phyloP scores from a whole-genome alignment of 176 grass and related monocot species.

The Rhynchospora tenuis region DNA sequence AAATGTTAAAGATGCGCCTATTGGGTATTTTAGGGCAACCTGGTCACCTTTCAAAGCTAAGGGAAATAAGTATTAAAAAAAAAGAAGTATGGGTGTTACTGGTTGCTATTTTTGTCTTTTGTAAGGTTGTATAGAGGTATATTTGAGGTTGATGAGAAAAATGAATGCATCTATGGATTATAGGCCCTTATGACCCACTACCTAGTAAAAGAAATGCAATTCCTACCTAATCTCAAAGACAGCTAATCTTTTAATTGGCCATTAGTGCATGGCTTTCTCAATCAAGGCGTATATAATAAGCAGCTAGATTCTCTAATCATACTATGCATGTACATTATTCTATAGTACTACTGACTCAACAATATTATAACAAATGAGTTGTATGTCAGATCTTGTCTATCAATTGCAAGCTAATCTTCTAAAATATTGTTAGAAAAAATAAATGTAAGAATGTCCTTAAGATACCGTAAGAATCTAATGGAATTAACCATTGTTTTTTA shows the following conservation, averaged over 20 bases:
- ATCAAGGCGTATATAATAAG: slow-evolving; percentile 30
- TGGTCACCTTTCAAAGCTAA: not conserved
- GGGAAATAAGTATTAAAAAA: not conserved
- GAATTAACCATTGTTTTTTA: slow-evolving; percentile 24
- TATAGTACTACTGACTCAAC: slow-evolving; percentile 12
- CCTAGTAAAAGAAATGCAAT: slow-evolving; percentile 3
- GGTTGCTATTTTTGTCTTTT: not conserved
- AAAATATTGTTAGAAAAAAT: slow-evolving; percentile 18
- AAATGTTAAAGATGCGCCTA: not conserved
- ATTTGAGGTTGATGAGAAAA: not conserved
- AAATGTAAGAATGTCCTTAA: slow-evolving; percentile 21
- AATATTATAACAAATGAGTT: slow-evolving; percentile 19
- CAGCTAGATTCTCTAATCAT: slow-evolving; percentile 30
- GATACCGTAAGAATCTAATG: slow-evolving; percentile 21
- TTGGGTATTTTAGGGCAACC: not conserved
- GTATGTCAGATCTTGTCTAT: slow-evolving; percentile 21
- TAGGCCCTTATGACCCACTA: slow-evolving; percentile 2
- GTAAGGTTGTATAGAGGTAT: not conserved
- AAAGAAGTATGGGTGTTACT: not conserved
- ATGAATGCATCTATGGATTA: not conserved
- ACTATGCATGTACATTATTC: slow-evolving; percentile 13
- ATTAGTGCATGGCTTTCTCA: slow-evolving; percentile 24
- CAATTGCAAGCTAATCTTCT: slow-evolving; percentile 15
- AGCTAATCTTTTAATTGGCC: slow-evolving; percentile 22
- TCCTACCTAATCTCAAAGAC: slow-evolving; percentile 23